phyloP scores from a whole-genome alignment of 352 stramenopile species.

The Plasmopara muralis region DNA sequence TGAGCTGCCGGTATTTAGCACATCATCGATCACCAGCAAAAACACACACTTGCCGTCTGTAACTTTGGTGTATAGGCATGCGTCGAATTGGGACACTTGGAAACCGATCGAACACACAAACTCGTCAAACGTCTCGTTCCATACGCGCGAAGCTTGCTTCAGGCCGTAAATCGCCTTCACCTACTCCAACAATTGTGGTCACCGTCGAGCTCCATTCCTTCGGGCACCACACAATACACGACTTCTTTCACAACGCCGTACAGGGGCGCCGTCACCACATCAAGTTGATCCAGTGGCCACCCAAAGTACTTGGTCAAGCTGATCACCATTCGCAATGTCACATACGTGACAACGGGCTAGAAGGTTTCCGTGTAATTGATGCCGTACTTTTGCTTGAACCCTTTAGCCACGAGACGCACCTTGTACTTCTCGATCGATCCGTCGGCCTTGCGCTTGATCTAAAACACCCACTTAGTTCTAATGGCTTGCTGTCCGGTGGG shows the following conservation, averaged over 20 bases:
- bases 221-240: neutral
- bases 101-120: no score
- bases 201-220: neutral
- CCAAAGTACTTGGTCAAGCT: no score
- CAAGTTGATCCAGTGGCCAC: neutral
- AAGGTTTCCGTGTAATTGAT: neutral
- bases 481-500: neutral
- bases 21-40: no score
- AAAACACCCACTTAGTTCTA: neutral
- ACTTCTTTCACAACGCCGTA: neutral
- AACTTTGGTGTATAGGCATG: no score
- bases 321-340: no score
- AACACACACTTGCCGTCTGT: no score
- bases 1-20: no score
- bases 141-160: no score
- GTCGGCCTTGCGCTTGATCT: conserved; percentile 1
- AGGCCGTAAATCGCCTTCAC: no score
- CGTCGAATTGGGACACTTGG: no score
- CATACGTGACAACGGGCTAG: neutral
- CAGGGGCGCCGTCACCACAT: neutral
- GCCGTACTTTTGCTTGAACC: neutral
- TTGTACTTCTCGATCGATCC: conserved; percentile 2
- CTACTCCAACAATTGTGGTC: no score
- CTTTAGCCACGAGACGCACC: neutral
- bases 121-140: no score